Evolutionary conservation across 2,329 filamentous ascomycete genomes (phyloP).

Genomic region (Penicillium occitanis): DNA sequence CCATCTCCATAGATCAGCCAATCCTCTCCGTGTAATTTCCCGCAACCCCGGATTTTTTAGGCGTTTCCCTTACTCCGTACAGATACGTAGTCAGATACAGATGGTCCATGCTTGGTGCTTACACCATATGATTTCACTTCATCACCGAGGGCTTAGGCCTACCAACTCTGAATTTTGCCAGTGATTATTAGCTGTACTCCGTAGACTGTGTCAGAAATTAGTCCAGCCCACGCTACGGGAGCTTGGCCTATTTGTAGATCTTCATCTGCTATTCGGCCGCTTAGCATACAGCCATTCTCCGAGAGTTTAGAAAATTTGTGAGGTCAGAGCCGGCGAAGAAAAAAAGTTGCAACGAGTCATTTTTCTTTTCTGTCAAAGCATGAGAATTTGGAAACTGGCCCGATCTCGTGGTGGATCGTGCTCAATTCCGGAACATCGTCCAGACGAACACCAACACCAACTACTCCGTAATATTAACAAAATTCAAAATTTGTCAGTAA

Average conservation of each 20-base stretch:
- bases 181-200: background rate
- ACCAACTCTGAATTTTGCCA: background rate
- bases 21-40: slow-evolving; percentile 5
- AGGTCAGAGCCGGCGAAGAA: background rate
- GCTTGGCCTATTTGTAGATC: slow-evolving; percentile 7
- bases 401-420: background rate
- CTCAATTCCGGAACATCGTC: background rate
- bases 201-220: background rate
- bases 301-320: background rate
- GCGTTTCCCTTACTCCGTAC: background rate
- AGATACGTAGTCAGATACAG: background rate
- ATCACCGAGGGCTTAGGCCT: slow-evolving; percentile 3
- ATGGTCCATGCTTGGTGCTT: slow-evolving; percentile 2
- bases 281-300: background rate
- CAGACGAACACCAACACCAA: background rate
- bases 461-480: background rate
- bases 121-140: background rate
- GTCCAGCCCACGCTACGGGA: background rate
- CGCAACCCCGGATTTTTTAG: slow-evolving; percentile 17
- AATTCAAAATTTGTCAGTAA: background rate
- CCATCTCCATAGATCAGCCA: background rate
- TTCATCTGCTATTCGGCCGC: slow-evolving; percentile 1
- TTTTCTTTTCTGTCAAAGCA: background rate
- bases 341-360: background rate
- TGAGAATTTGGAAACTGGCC: background rate